Conservation (phyloP, 108 stramenopile species). For the Pseudonitzschia multiseries region DNA sequence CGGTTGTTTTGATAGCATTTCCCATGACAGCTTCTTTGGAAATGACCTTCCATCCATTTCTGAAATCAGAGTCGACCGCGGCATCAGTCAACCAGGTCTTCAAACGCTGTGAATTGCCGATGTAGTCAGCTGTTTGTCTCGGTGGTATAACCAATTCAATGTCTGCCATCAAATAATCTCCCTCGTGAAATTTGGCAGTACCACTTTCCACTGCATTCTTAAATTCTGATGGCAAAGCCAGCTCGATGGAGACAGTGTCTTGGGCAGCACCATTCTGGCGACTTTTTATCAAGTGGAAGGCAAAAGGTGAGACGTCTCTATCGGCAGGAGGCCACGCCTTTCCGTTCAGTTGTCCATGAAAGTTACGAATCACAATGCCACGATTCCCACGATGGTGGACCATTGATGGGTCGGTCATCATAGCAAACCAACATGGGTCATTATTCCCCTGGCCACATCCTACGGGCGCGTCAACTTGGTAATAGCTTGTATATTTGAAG, state of each 20-base stretch:
- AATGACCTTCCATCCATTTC: slow-evolving; percentile 7
- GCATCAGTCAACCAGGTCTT: slow-evolving; percentile 7
- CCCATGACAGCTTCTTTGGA: not conserved
- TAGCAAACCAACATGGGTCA: slow-evolving; percentile 4
- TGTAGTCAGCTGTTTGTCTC: slow-evolving; percentile 7
- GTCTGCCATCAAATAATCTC: not conserved
- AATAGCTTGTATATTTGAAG: slow-evolving; percentile 1
- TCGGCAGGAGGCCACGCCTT: slow-evolving; percentile 3
- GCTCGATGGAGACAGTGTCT: not conserved
- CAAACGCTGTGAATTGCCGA: slow-evolving; percentile 2
- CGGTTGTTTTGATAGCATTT: slow-evolving; percentile 1
- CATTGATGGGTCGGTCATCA: not conserved
- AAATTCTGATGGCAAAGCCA: not conserved
- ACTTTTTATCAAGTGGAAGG: not conserved
- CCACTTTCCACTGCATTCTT: not conserved
- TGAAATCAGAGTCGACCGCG: slow-evolving; percentile 3
- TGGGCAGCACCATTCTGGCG: slow-evolving; percentile 7
- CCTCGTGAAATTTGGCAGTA: not conserved
- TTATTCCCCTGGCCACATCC: not conserved
- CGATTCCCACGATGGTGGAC: slow-evolving; percentile 6
- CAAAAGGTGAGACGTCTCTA: slow-evolving; percentile 3
- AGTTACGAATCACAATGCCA: slow-evolving; percentile 11
- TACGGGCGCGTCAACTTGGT: slow-evolving; percentile 6
- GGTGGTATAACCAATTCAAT: not conserved
- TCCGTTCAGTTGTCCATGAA: not conserved